Evolutionary conservation across 1,139 yeast species (phyloP), one percentile per base, ranked within the genome.

Genomic region (Kluyveromyces sp.): DNA sequence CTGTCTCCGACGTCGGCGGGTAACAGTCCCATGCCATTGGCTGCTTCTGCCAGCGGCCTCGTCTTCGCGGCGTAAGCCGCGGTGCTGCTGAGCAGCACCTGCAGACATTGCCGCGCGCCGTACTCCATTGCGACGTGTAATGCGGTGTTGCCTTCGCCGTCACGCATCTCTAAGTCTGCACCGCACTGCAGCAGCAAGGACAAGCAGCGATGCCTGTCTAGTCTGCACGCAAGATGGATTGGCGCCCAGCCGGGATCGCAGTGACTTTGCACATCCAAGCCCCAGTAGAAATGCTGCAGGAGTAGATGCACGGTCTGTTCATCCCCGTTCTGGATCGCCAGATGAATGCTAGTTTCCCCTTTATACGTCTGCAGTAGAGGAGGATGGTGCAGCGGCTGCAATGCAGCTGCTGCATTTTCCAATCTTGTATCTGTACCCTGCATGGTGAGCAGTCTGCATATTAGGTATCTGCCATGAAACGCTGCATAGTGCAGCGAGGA

Each of bases 401-500:
- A n/a, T 22, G 26, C 26, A 9, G 26, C 26, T 22, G n/a, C 26
- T 22, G 26, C 6, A 6, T 6, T 22, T 6, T 22, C 26, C 50
- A 75, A 80, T 29, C 60, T 58, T 33, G 60, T 61, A 51, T 75
- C 82, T 50, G 74, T 80, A 4, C 79, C 78, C 41, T 69, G 57
- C 35, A 68, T 69, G 22, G 77, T 68, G 40, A 77, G 61, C 47
- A 75, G 74, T 45, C 80, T 87, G 58, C 95, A 83, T 4, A 87
- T 75, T 46, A 86, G 74, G 57, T 84, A 85, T 52, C 84, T 77
- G 28, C 96, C 96, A 54, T 84, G 68, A 58, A 66, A 83, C 7
- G 94, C 80, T 1, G 96, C 92, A 63, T 87, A 88, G 64, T 89
- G 97, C 40, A 89, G 70, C 42, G 87, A 84, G 35, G 85, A 74